Base-by-base conservation (phyloP, 2,329 filamentous ascomycete genomes). In the Paraconiothyrium sp. region DNA sequence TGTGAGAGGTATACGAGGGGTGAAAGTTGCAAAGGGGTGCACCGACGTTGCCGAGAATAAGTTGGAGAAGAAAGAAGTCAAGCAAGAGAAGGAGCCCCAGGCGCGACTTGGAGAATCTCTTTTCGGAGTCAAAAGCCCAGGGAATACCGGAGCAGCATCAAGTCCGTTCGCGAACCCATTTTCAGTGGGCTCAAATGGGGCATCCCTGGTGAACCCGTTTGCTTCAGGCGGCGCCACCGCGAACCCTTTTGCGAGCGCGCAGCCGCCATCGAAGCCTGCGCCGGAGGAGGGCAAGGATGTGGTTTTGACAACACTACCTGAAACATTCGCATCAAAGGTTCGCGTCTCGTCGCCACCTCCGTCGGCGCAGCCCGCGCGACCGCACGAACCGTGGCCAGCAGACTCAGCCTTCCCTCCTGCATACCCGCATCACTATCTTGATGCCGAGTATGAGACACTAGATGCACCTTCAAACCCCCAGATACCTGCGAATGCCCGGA, bases 371-470 rank as follows among this genome's bases (percentile, higher is more conserved):
- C 69, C 62, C 48, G 65, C 74, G 35, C 81, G 74, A 0, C 83
- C 87, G 0, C 81, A 85, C 0, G 87, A 93, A 67, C 90, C 92
- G 9, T 98, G 94, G 94, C 94, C 94, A 0, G 75, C 85, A 13
- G 80, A 84, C 43, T 83, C 87, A 1, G 80, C 84, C 0, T 90
- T 92, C 67, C 91, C 92, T 0, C 63, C 83, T 1, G 83, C 93
- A 0, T 98, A 94, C 79, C 90, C 92, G 0, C 81, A 86, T 34
- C 91, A 90, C 74, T 92, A 93, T 81, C 84, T 90, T 54, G 95
- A 98, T 69, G 94, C 94, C 55, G 94, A 97, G 73, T 97, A 92
- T 80, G 95, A 99, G 79, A 92, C 91, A 4, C 86, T 98, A 30
- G 92, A 92, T 64, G 76, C 79, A 20, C 74, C 88, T 67, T 79